Evolutionary conservation across 2,329 filamentous ascomycete species (phyloP).

Genomic region (Bipolaris oryzae): DNA sequence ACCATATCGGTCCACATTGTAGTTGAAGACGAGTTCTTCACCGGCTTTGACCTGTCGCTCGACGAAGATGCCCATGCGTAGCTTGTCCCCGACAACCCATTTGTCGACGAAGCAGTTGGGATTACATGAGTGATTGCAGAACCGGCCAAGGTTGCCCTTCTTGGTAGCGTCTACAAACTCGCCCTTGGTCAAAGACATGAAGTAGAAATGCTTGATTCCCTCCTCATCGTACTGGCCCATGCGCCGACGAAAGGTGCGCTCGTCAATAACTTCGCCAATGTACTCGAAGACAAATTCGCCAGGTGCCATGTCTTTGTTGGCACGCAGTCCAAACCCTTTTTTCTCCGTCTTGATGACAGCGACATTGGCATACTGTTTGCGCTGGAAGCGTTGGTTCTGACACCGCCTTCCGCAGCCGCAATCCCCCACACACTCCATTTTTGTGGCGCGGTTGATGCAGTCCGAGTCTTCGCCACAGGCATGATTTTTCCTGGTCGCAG

Average conservation of each 20-base stretch:
- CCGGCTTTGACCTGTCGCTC: constrained; percentile 82
- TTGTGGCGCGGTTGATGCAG: constrained; percentile 97
- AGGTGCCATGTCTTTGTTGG: constrained; percentile 75
- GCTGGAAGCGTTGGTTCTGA: constrained; percentile 94
- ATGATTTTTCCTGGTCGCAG: constrained; percentile 65
- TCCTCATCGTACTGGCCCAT: constrained; percentile 95
- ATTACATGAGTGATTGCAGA: constrained; percentile 99
- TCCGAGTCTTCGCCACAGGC: constrained; percentile 96
- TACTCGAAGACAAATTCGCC: constrained; percentile 98
- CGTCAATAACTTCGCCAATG: constrained; percentile 96
- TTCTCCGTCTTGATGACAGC: constrained; percentile 98
- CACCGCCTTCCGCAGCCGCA: constrained; percentile 87
- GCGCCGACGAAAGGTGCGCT: constrained; percentile 83
- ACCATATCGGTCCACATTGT: constrained; percentile 98
- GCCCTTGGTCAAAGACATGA: constrained; percentile 96
- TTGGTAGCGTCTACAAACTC: constrained; percentile 98
- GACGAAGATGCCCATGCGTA: constrained; percentile 99
- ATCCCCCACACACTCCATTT: constrained; percentile 91
- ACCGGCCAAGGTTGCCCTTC: constrained; percentile 92
- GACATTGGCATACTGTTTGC: constrained; percentile 85
- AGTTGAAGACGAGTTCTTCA: constrained; percentile 98
- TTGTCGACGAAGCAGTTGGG: constrained; percentile 99
- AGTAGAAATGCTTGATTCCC: constrained; percentile 99
- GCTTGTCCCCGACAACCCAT: constrained; percentile 96
- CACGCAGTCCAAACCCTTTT: constrained; percentile 91